Evolutionary conservation across 1,284 basidiomycete species (phyloP).

Genomic region (Microbotryum saponariae): DNA sequence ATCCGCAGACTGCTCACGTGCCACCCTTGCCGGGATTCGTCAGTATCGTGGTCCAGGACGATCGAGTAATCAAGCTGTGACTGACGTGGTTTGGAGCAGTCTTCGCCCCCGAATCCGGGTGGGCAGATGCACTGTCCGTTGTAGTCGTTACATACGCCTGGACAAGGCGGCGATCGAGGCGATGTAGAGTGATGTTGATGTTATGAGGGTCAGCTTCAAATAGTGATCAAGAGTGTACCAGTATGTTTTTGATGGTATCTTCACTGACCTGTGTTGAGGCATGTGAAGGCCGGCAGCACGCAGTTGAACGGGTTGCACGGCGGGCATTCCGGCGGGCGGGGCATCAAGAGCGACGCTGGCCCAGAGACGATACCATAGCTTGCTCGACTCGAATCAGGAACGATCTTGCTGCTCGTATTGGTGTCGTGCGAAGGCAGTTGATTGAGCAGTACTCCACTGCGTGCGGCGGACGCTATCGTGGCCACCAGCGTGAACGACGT

Average conservation of each 20-base stretch:
- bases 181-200: neutral
- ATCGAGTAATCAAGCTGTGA: slow-evolving; percentile 20
- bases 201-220: neutral
- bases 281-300: slow-evolving; percentile 30
- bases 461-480: neutral
- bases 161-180: neutral
- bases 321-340: slow-evolving; percentile 30
- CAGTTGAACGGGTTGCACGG: slow-evolving; percentile 36
- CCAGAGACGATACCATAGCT: slow-evolving; percentile 20
- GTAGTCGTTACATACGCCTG: slow-evolving; percentile 71
- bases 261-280: slow-evolving; percentile 28
- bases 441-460: neutral
- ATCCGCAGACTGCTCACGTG: slow-evolving; percentile 55
- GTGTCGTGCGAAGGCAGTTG: neutral
- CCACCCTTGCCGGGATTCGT: neutral
- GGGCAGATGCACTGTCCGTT: slow-evolving; percentile 87
- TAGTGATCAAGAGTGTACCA: too few species aligned
- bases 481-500: too few species aligned
- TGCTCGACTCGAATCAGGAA: slow-evolving; percentile 21
- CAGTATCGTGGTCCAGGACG: neutral
- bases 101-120: slow-evolving; percentile 80
- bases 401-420: too few species aligned
- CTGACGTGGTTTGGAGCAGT: slow-evolving; percentile 75
- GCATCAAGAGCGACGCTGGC: slow-evolving; percentile 3
- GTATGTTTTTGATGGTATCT: too few species aligned